phyloP scores from a whole-genome alignment of 495 filamentous ascomycete genomes.

The Aspergillus coremiiformis region DNA sequence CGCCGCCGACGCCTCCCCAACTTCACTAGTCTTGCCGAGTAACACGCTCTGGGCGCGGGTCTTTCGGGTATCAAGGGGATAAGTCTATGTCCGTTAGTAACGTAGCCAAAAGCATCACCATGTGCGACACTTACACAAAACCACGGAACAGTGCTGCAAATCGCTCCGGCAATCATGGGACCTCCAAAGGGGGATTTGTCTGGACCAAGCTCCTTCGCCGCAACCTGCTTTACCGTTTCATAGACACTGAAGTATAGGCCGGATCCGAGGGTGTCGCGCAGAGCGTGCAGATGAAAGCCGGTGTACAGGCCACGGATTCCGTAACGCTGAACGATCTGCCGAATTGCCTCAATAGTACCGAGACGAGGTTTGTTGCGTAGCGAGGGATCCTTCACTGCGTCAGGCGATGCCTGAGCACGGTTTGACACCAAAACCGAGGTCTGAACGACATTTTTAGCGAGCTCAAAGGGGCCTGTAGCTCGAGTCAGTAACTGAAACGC shows the following conservation, averaged over 20 bases:
- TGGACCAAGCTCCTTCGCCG: conserved; percentile 48
- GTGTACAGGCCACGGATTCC: conserved; percentile 78
- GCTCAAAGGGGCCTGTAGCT: conserved; percentile 73
- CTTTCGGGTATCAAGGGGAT: conserved; percentile 43
- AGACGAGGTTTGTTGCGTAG: conserved; percentile 66
- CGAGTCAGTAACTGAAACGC: neutral
- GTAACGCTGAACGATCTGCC: conserved; percentile 69
- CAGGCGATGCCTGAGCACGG: conserved; percentile 51
- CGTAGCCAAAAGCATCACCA: neutral
- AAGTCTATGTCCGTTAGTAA: conserved; percentile 30
- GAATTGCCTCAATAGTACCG: conserved; percentile 71
- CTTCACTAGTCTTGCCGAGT: conserved; percentile 37
- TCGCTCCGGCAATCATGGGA: conserved; percentile 38
- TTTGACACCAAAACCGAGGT: conserved; percentile 76
- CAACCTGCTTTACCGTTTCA: conserved; percentile 79
- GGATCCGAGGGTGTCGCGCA: conserved; percentile 84
- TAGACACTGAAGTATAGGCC: conserved; percentile 89
- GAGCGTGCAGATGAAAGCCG: conserved; percentile 71
- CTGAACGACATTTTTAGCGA: conserved; percentile 89
- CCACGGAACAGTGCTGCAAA: conserved; percentile 45
- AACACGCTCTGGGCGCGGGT: conserved; percentile 43
- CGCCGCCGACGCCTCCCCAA: conserved; percentile 37
- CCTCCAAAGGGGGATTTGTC: conserved; percentile 35
- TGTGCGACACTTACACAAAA: conserved; percentile 33
- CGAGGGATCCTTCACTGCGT: conserved; percentile 50